Percentiles rank a stretch among this genome's conserved stretches.
These are phyloP conservation scores for Phaffomyces antillensis DNA, from an alignment of 805 yeast species.

Conservation along the genomic window DNA sequence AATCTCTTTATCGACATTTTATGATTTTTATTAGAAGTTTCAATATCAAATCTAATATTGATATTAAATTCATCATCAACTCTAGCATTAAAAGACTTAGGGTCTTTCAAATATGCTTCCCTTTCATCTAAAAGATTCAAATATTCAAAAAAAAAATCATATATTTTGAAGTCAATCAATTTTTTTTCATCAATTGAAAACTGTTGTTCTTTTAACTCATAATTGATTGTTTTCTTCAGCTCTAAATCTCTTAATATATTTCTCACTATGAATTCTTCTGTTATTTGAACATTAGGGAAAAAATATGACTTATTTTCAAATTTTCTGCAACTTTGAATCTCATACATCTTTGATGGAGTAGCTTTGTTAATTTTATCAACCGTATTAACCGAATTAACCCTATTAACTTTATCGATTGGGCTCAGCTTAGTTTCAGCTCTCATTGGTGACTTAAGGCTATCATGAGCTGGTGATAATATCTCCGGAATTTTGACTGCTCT, in stretches of 20 bases:
- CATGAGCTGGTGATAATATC: no score
- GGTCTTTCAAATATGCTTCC: neutral
- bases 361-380: neutral
- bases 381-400: neutral
- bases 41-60: no score
- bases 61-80: conserved; percentile 1
- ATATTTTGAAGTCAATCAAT: conserved; percentile 10
- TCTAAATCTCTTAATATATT: conserved; percentile 9
- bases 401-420: neutral
- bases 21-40: no score
- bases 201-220: neutral
- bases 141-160: conserved; percentile 12
- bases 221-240: conserved; percentile 1
- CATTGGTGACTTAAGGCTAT: no score
- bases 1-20: no score
- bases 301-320: neutral
- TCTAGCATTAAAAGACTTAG: neutral
- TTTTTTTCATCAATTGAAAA: conserved; percentile 7
- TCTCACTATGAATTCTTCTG: conserved; percentile 11
- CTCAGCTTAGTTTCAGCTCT: neutral
- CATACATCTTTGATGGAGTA: neutral
- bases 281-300: conserved; percentile 7
- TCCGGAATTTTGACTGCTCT: neutral
- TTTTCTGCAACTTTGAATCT: neutral
- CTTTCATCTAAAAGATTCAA: conserved; percentile 12